These are phyloP conservation scores for Trypanosoma melophagium DNA, from an alignment of 208 protist genomes.

Conservation along the genomic window DNA sequence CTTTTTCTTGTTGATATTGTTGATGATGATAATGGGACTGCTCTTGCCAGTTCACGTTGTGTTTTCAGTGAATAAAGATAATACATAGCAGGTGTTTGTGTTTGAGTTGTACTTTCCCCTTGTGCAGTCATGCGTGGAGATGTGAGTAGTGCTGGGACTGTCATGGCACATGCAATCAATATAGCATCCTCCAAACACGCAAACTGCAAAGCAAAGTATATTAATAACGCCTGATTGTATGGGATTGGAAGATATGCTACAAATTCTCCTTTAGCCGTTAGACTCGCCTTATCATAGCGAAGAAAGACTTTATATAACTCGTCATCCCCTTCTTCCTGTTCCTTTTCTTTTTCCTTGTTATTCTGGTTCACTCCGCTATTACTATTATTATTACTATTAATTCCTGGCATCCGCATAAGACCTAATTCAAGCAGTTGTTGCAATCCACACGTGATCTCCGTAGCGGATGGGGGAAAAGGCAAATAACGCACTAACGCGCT, in stretches of 20 bases:
- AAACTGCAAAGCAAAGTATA: constrained; percentile 72
- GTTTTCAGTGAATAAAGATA: constrained; percentile 17
- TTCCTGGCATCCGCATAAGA: constrained; percentile 26
- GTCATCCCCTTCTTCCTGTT: not conserved
- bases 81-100: constrained; percentile 18
- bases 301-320: constrained; percentile 1
- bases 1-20: not conserved
- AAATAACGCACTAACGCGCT: constrained; percentile 30
- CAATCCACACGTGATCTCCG: constrained; percentile 33
- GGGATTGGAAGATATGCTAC: constrained; percentile 64
- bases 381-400: not conserved
- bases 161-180: constrained; percentile 73
- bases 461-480: constrained; percentile 33
- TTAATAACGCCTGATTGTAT: constrained; percentile 48
- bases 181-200: constrained; percentile 72
- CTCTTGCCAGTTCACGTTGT: constrained; percentile 20
- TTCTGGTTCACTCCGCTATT: not conserved
- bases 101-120: not conserved
- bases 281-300: constrained; percentile 25
- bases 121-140: constrained; percentile 33
- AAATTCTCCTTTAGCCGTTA: constrained; percentile 58
- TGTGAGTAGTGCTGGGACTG: constrained; percentile 59
- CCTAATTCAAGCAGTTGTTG: constrained; percentile 55
- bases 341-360: not conserved
- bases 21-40: no score